These are phyloP conservation scores for Metschnikowia colocasiae DNA, from an alignment of 805 yeast species.

Conservation along the genomic window DNA sequence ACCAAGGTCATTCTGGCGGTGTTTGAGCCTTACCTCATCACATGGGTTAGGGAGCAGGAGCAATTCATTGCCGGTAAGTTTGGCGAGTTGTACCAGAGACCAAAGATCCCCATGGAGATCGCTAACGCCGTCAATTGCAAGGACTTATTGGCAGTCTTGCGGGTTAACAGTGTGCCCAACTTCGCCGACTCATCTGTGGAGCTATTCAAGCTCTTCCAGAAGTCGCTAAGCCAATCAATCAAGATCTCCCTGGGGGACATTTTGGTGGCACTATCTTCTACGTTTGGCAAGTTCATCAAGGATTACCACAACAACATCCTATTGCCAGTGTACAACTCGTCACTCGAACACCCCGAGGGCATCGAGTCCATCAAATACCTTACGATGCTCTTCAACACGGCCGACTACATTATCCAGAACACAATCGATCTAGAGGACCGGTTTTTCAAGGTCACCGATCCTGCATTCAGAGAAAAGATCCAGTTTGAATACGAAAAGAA, in stretches of 20 bases:
- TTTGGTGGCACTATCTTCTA: conserved; percentile 37
- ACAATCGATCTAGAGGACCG: conserved; percentile 72
- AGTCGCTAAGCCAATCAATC: conserved; percentile 45
- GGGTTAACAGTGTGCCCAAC: conserved; percentile 50
- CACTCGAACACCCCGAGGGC: conserved; percentile 26
- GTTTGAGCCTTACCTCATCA: conserved; percentile 78
- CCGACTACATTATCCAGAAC: conserved; percentile 83
- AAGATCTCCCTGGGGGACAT: conserved; percentile 17
- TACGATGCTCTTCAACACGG: conserved; percentile 76
- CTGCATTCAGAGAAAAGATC: conserved; percentile 37
- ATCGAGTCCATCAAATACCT: conserved; percentile 63
- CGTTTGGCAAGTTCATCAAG: conserved; percentile 64
- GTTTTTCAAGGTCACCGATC: conserved; percentile 37
- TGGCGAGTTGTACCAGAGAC: conserved; percentile 56
- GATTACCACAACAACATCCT: conserved; percentile 38
- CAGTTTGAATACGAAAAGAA: conserved; percentile 56
- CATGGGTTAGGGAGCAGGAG: conserved; percentile 89
- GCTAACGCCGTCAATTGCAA: conserved; percentile 2
- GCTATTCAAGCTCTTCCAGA: conserved; percentile 72
- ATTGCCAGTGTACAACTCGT: conserved; percentile 28
- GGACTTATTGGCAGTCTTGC: conserved; percentile 32
- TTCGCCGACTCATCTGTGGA: conserved; percentile 88
- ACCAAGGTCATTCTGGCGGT: conserved; percentile 51
- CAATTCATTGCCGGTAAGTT: conserved; percentile 57
- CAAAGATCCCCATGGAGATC: conserved; percentile 46